Base-by-base conservation (phyloP, 768 basidiomycete species). In the Coprinopsis sp. region DNA sequence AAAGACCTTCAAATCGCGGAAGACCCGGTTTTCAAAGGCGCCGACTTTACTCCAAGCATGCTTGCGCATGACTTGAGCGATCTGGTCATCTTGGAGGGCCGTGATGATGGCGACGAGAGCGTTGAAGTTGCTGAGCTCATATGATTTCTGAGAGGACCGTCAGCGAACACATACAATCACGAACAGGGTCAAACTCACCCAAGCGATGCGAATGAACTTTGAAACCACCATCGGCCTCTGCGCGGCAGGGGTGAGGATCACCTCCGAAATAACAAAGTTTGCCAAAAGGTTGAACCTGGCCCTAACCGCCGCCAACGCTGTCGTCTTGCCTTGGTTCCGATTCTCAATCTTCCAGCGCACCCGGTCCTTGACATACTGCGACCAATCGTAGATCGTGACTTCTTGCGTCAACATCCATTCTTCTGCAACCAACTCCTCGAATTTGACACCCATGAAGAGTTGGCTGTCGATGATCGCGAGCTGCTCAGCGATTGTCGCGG, bases 391-490 rank as follows among this genome's bases (percentile, higher is more conserved):
- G 18, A 87, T 76, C 54, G 88, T 76, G 10, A 79, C 74, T 44
- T 80, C 84, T 46, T 78, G 71, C 38, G 76, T 73, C 8, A 72
- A 71, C 62, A 75, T 71, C 84, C 84, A 86, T 30, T 86, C 81
- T 39, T 80, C 77, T 50, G 81, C 72, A 30, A 91, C 81, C n/a
- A 92, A 72, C 57, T 95, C 92, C 57, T 93, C 89, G 58, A 92
- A 92, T 54, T 84, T 85, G 62, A 95, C 75, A 11, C 78, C 77
- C 63, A 87, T 81, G 61, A 92, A 90, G 45, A 94, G 66, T 54
- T 94, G 91, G 21, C 88, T 77, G 52, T 95, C 91, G 52, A 95
- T 91, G 76, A 91, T 84, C 6, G 85, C 76, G 57, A 94, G 87
- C 55, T 92, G 87, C 43, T 82, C 74, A 1, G 86, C 86, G 27